Conservation (phyloP, 148 eudicot species). For the Fagopyrum tataricum region DNA sequence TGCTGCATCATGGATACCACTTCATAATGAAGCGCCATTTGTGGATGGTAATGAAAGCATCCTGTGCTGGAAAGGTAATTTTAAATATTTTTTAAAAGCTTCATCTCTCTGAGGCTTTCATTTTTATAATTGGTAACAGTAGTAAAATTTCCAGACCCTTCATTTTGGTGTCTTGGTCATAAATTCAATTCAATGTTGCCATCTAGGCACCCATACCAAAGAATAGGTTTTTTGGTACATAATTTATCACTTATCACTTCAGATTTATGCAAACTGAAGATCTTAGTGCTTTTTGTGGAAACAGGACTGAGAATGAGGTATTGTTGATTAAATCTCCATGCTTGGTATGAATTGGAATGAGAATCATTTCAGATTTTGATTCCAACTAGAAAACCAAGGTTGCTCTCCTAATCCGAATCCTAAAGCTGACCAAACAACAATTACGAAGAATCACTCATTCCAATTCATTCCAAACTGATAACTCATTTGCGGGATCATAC, state of each 20-base stretch:
- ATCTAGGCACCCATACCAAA: background rate
- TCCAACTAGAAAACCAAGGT: too few species aligned
- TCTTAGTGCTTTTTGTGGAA: background rate
- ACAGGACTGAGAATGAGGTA: too few species aligned
- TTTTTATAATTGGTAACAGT: background rate
- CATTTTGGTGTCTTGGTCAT: background rate
- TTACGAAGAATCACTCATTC: too few species aligned
- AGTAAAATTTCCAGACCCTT: background rate
- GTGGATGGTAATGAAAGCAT: conserved; percentile 58
- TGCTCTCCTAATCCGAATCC: too few species aligned
- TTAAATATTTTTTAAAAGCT: background rate
- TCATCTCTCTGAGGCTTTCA: conserved; percentile 1
- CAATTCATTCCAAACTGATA: too few species aligned
- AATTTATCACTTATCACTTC: background rate
- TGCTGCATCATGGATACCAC: conserved; percentile 60
- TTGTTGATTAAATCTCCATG: too few species aligned
- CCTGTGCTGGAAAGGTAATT: conserved; percentile 71
- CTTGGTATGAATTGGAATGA: too few species aligned
- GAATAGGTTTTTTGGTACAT: background rate
- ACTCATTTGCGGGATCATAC: too few species aligned
- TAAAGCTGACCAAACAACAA: too few species aligned
- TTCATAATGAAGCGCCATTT: conserved; percentile 77
- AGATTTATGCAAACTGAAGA: background rate
- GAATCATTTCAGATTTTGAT: too few species aligned
- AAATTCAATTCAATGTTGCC: background rate